Base-by-base conservation (phyloP, 495 filamentous ascomycete genomes). In the Hypoxylon intermedium region DNA sequence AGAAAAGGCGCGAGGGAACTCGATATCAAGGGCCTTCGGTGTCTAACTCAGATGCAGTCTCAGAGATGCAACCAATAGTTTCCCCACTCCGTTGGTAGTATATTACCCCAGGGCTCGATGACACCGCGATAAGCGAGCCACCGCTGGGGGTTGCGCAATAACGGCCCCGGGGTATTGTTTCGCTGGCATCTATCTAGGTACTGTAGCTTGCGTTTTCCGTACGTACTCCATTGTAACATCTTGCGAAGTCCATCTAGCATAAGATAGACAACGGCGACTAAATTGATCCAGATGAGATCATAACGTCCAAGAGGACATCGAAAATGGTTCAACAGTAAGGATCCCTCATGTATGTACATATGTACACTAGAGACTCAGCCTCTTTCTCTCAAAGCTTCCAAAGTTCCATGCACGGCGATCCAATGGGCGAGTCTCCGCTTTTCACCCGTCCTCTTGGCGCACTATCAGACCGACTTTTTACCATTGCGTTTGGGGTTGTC, bases 11-110 rank as follows among this genome's bases (percentile, higher is more conserved):
- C 12, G 23, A 28, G 33, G 58, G 43, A 30, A n/a, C 12, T 16
- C 15, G 20, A 28, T 6, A 42, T 36, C 41, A 47, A 43, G 47
- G 53, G 26, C 15, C 45, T 18, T 60, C 37, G 15, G 34, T 19
- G 55, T 70, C 63, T 70, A 60, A 70, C 48, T 70, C 63, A 70
- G 67, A 26, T 26, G 7, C 4, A 26, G 4, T 26, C 24, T 47
- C 31, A 13, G 36, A 54, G 60, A 64, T 58, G 37, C 26, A 54
- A 58, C 58, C 48, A 53, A 38, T 13, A 11, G n/a, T 12, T 60
- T 26, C 47, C 18, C 47, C 60, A 47, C 26, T 45, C 26, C 21
- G 37, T 54, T 42, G 53, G 54, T 58, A 64, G 24, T 41, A 37
- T 26, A n/a, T 41, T 43, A 63, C 34, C 47, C 52, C 28, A 57